Conservation (phyloP, 2,329 filamentous ascomycete species). For the Cordyceps javanica region DNA sequence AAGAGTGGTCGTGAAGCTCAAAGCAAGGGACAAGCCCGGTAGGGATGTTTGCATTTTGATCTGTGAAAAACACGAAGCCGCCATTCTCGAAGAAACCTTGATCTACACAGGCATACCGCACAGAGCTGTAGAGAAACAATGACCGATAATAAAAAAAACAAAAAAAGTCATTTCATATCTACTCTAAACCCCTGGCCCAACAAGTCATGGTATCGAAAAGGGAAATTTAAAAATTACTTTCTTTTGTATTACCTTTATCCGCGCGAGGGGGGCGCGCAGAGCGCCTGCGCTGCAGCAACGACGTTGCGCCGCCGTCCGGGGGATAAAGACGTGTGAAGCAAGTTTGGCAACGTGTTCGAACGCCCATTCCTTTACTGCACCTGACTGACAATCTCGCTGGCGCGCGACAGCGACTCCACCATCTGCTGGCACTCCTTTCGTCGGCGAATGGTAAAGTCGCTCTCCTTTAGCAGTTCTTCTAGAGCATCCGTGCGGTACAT, state of each 20-base stretch:
- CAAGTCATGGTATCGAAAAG: slow-evolving; percentile 33
- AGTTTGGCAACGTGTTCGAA: not conserved
- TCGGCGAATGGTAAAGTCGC: slow-evolving; percentile 89
- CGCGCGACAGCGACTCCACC: slow-evolving; percentile 86
- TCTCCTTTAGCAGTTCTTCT: slow-evolving; percentile 94
- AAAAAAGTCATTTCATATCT: slow-evolving; percentile 18
- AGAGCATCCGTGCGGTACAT: slow-evolving; percentile 91
- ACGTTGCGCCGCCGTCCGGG: not conserved
- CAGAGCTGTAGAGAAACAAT: not conserved
- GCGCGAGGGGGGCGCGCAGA: not conserved
- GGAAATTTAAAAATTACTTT: slow-evolving; percentile 16
- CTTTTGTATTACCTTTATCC: slow-evolving; percentile 3
- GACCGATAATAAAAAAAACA: not conserved
- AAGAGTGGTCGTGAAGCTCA: not conserved
- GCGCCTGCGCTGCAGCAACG: not conserved
- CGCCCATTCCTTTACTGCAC: slow-evolving; percentile 45
- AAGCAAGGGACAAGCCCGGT: not conserved
- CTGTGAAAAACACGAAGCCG: not conserved
- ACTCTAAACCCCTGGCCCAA: slow-evolving; percentile 27
- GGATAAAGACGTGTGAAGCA: not conserved
- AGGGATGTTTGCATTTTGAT: not conserved
- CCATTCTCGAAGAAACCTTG: not conserved
- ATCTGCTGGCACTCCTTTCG: slow-evolving; percentile 99
- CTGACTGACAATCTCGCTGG: slow-evolving; percentile 91
- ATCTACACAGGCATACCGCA: not conserved